Conservation (phyloP, 805 yeast genomes). For the Yamadazyma sp. region DNA sequence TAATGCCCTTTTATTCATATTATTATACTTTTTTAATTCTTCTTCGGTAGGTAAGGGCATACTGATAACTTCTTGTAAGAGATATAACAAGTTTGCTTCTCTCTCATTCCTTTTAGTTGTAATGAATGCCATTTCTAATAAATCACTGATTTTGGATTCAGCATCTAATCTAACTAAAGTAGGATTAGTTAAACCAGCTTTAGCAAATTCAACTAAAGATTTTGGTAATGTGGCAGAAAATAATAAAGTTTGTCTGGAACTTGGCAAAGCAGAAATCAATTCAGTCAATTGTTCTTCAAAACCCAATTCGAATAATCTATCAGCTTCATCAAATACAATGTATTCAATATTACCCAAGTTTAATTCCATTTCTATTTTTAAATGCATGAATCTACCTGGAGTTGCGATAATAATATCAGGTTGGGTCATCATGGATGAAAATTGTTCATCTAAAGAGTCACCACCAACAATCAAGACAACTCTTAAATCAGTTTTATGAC, state of each 20-base stretch:
- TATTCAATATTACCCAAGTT: conserved; percentile 82
- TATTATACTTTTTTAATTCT: conserved; percentile 52
- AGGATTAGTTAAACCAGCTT: conserved; percentile 92
- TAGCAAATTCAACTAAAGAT: conserved; percentile 91
- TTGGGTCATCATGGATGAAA: conserved; percentile 84
- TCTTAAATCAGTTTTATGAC: conserved; percentile 79
- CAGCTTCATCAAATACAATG: conserved; percentile 96
- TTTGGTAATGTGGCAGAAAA: conserved; percentile 95
- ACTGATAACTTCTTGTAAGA: conserved; percentile 81
- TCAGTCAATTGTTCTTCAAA: conserved; percentile 92
- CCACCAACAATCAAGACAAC: conserved; percentile 89
- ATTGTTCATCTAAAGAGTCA: conserved; percentile 97
- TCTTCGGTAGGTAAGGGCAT: conserved; percentile 78
- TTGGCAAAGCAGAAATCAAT: conserved; percentile 76
- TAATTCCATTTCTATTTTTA: conserved; percentile 91
- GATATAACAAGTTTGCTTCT: conserved; percentile 76
- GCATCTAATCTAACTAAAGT: conserved; percentile 90
- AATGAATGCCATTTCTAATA: conserved; percentile 85
- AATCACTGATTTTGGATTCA: conserved; percentile 85
- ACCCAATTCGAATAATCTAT: conserved; percentile 94
- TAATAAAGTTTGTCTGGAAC: conserved; percentile 79
- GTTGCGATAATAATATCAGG: conserved; percentile 97
- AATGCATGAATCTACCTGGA: conserved; percentile 95
- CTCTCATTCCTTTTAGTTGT: conserved; percentile 80
- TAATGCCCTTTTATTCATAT: conserved; percentile 46